Conservation (phyloP, 2,329 filamentous ascomycete genomes). For the Talaromyces amestolkiae region DNA sequence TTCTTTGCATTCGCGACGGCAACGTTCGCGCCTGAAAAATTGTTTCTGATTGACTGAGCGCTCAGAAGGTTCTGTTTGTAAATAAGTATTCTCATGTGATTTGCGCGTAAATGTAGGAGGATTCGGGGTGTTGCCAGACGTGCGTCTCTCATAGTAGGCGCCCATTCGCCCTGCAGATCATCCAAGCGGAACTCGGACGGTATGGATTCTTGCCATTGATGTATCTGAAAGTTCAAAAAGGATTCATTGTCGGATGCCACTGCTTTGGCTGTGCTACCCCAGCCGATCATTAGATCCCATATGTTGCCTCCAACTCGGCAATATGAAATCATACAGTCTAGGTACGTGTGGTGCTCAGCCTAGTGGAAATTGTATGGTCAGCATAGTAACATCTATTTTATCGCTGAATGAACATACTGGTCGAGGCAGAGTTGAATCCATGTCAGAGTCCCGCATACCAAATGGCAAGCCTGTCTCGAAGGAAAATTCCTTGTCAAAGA, state of each 20-base stretch:
- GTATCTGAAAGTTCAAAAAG: slow-evolving; percentile 74
- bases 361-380: neutral
- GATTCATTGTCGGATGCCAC: slow-evolving; percentile 69
- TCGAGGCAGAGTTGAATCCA: slow-evolving; percentile 73
- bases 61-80: slow-evolving; percentile 84
- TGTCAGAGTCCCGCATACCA: slow-evolving; percentile 76
- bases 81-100: slow-evolving; percentile 85
- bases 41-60: slow-evolving; percentile 73
- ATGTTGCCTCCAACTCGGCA: slow-evolving; percentile 79
- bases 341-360: slow-evolving; percentile 55
- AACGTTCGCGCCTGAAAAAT: slow-evolving; percentile 68
- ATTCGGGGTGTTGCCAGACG: slow-evolving; percentile 72
- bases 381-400: neutral
- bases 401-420: slow-evolving; percentile 55
- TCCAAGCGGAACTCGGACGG: slow-evolving; percentile 61
- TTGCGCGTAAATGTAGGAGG: slow-evolving; percentile 80
- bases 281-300: slow-evolving; percentile 75
- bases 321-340: slow-evolving; percentile 81
- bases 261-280: slow-evolving; percentile 62
- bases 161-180: slow-evolving; percentile 42
- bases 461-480: slow-evolving; percentile 75
- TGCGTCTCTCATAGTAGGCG: slow-evolving; percentile 53
- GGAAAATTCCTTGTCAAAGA: slow-evolving; percentile 81
- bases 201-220: slow-evolving; percentile 76
- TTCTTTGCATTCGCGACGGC: slow-evolving; percentile 64